Evolutionary conservation across 345 rosid species (phyloP).

Genomic region (Moricandia arvensis): DNA sequence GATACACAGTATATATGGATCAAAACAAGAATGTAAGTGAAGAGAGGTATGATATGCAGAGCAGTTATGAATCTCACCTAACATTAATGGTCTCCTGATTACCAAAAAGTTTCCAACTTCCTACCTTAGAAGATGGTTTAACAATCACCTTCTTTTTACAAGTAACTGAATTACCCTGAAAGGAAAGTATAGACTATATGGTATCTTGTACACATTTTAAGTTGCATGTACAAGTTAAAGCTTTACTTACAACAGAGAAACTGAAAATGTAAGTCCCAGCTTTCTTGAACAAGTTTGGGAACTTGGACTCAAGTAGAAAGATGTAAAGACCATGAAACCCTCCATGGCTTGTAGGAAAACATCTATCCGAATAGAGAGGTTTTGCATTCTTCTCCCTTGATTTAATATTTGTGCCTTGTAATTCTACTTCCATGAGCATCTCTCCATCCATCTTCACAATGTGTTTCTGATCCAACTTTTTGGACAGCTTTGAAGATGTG

Average conservation of each 20-base stretch:
- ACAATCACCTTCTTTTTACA: slow-evolving; percentile 42
- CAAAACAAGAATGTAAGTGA: neutral
- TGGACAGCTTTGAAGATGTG: slow-evolving; percentile 31
- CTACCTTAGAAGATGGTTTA: slow-evolving; percentile 38
- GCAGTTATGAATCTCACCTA: slow-evolving; percentile 34
- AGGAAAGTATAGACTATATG: slow-evolving; percentile 3
- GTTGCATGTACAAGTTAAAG: neutral
- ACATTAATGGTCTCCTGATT: slow-evolving; percentile 9
- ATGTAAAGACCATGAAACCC: slow-evolving; percentile 58
- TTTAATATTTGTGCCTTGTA: slow-evolving; percentile 13
- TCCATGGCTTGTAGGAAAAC: slow-evolving; percentile 38
- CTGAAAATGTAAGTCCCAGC: slow-evolving; percentile 51
- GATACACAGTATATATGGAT: neutral
- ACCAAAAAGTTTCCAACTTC: slow-evolving; percentile 43
- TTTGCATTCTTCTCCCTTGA: neutral
- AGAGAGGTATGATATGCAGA: neutral
- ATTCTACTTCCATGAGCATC: slow-evolving; percentile 51
- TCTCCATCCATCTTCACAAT: slow-evolving; percentile 42
- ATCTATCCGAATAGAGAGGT: slow-evolving; percentile 18
- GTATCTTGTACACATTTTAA: neutral
- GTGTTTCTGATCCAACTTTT: slow-evolving; percentile 50
- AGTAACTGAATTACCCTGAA: slow-evolving; percentile 40
- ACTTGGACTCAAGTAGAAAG: slow-evolving; percentile 42
- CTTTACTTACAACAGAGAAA: slow-evolving; percentile 48
- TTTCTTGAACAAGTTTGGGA: slow-evolving; percentile 40